A percentile compares a stretch with the other conserved stretches of the same genome.
These are phyloP conservation scores for Umbelopsis sp. DNA, from an alignment of 192 early-diverging fungal genomes.

Conservation along the genomic window DNA sequence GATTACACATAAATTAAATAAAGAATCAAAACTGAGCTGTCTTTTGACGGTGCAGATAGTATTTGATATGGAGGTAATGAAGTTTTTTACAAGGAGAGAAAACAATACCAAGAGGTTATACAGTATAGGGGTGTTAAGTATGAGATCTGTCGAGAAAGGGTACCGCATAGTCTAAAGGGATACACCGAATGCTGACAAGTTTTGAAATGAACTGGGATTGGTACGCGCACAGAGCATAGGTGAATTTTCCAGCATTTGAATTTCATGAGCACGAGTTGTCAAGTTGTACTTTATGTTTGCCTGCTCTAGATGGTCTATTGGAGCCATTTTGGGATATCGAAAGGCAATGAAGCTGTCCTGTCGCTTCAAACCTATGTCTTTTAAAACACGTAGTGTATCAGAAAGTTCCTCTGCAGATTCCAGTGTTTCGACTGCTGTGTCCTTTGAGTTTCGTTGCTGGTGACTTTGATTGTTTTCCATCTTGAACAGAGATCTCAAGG, in stretches of 20 bases:
- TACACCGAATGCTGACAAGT: not conserved
- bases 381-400: not conserved
- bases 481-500: not conserved
- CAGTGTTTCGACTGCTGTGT: not conserved
- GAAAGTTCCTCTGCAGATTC: not conserved
- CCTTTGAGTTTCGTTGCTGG: not conserved
- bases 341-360: not conserved
- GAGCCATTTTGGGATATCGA: slow-evolving; percentile 8
- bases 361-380: not conserved
- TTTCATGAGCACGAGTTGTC: not conserved
- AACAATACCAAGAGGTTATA: not conserved
- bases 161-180: not conserved
- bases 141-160: not conserved
- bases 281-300: not conserved
- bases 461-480: not conserved
- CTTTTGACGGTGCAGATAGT: not conserved
- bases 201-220: not conserved
- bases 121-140: not conserved
- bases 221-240: not conserved
- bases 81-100: not conserved
- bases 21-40: not conserved
- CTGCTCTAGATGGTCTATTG: not conserved
- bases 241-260: not conserved
- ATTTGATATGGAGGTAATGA: not conserved
- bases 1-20: not conserved